Percentiles rank a stretch among this genome's conserved stretches.
Evolutionary conservation across 805 yeast genomes (phyloP).

Genomic region (Zygosaccharomyces kombuchaensis): DNA sequence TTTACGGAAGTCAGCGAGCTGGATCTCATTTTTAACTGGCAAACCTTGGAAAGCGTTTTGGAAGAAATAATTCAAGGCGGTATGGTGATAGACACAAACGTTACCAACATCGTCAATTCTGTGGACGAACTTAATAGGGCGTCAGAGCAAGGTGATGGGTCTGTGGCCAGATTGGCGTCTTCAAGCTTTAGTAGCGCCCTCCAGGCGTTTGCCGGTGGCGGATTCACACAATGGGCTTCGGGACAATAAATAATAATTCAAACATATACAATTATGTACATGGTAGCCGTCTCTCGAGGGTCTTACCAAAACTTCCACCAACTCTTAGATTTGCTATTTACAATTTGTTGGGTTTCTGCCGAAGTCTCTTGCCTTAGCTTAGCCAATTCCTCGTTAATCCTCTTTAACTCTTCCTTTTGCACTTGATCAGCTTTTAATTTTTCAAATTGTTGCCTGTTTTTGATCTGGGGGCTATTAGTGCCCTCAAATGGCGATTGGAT

Average conservation of each 20-base stretch:
- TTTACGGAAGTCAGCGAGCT: constrained; percentile 92
- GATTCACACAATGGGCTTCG: constrained; percentile 35
- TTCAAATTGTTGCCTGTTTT: constrained; percentile 44
- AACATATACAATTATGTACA: constrained; percentile 6
- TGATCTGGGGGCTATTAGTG: constrained; percentile 25
- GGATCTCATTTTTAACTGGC: constrained; percentile 98
- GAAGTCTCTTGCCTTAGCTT: constrained; percentile 39
- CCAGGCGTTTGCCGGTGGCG: constrained; percentile 34
- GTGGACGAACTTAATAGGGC: constrained; percentile 52
- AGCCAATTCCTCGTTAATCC: constrained; percentile 37
- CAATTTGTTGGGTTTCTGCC: constrained; percentile 34
- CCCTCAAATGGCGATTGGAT: constrained; percentile 64
- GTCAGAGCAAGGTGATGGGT: constrained; percentile 23
- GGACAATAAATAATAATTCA: constrained; percentile 24
- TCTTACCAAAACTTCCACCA: constrained; percentile 35
- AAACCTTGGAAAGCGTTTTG: constrained; percentile 83
- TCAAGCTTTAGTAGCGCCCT: constrained; percentile 29
- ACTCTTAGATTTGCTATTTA: constrained; percentile 28
- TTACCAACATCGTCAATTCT: constrained; percentile 69
- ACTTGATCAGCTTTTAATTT: constrained; percentile 35
- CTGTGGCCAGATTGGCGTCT: constrained; percentile 21
- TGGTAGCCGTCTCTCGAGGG: not conserved
- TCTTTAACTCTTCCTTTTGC: constrained; percentile 33
- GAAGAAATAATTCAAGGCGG: constrained; percentile 97
- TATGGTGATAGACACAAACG: constrained; percentile 93